Base-by-base conservation (phyloP, 768 basidiomycete species). In the Leccinum aurantiacum region DNA sequence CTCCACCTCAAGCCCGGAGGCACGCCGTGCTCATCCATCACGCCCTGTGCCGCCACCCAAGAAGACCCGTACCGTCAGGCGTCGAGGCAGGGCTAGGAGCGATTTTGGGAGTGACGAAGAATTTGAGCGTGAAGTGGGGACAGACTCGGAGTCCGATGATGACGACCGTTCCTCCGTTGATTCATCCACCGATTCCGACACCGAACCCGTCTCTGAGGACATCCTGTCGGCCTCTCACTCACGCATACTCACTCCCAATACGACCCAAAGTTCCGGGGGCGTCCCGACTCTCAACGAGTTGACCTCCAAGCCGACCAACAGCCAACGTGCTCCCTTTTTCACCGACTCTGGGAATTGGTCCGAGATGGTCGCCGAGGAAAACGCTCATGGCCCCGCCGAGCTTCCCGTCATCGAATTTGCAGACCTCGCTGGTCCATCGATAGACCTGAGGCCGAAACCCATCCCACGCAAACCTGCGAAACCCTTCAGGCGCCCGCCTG, bases 401-500 rank as follows among this genome's bases (percentile, higher is more conserved):
- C 79, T 93, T 8, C 92, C 91, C 37, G 87, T 93, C 65, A 86
- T 93, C 64, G 89, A 92, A 59, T 94, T 93, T 68, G 80, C 84
- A 55, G 88, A 93, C 59, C 71, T 84, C 47, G 71, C 71, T 46
- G 61, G 64, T n/a, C 65, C 74, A 48, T 63, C 76, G 27, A 49
- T 74, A 14, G 70, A 70, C 41, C 71, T 75, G 56, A 72, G 59
- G 22, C 54, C 65, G 63, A 79, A 80, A 49, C 73, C 65, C 53
- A 58, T 65, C 11, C 64, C 77, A 47, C 79, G 80, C 55, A 84
- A 79, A 67, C 50, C 74, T 10, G 72, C 77, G 67, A 83, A 80
- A 65, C 60, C 72, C 0, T 62, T 65, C 5, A 81, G 79, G 69
- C 73, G 76, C 55, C 69, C 75, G 53, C 71, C 68, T 29, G 65